Base-by-base conservation (phyloP, 768 basidiomycete genomes). In the Phlebiopsis flavidoalba region DNA sequence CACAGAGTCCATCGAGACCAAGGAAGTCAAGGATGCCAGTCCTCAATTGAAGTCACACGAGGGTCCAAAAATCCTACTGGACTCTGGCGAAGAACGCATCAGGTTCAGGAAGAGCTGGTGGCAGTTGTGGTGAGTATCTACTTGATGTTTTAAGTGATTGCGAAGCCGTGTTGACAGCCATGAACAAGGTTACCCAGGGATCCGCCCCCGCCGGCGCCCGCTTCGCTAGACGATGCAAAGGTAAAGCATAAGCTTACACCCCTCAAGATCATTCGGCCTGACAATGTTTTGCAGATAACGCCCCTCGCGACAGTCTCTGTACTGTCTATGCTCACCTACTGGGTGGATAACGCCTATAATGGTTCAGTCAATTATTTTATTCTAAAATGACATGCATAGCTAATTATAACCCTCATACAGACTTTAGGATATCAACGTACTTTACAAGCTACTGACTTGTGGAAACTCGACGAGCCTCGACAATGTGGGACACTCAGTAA, bases 381-480 rank as follows among this genome's bases (percentile, higher is more conserved):
- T n/a, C 33, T 17, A 2, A 19, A 3, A 10, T 21, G 22, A 35
- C 4, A 19, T 14, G 26, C 54, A 53, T 47, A 14, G 8, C 5
- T 51, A 0, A 47, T n/a, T n/a, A n/a, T n/a, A n/a, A 26, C 5
- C n/a, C 10, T 37, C 33, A 15, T 52, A n/a, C 45, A 84, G 83
- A 74, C 76, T 10, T 74, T 86, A 45, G 88, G 89, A 0, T 90
- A 86, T 67, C 86, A 88, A 67, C 77, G 90, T 33, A 86, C 88
- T 0, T 75, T 93, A 8, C 87, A 88, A 66, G 86, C 86, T 0
- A 82, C 86, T 1, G 91, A 93, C 72, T 72, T 91, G 12, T 90
- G 88, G 87, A 83, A 82, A 67, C 74, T 91, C 62, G 82, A 83
- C 59, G 68, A 75, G 3, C 66, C 76, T 4, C 78, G 80, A 33